These are phyloP conservation scores for Groenewaldozyma sp. DNA, from an alignment of 1,139 yeast species.

Conservation along the genomic window DNA sequence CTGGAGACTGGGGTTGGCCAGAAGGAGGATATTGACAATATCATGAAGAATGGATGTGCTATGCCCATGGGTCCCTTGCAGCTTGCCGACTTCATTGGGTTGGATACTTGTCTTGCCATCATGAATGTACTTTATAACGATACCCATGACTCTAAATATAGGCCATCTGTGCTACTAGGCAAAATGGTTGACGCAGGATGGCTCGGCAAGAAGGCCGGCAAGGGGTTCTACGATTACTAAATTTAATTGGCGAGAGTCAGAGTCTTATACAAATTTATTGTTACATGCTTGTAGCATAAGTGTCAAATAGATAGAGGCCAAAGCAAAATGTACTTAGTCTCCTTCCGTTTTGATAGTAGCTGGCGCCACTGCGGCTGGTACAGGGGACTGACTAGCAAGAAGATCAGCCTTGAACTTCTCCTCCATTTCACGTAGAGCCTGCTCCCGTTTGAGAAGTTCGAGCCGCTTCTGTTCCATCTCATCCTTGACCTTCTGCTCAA, in stretches of 20 bases:
- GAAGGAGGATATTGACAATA: slow-evolving; percentile 35
- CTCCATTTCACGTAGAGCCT: slow-evolving; percentile 75
- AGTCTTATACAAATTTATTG: no score
- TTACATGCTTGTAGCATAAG: slow-evolving; percentile 3
- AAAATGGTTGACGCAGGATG: slow-evolving; percentile 38
- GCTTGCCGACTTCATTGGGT: slow-evolving; percentile 37
- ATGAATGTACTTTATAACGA: slow-evolving; percentile 35
- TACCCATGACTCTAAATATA: slow-evolving; percentile 36
- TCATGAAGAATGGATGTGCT: slow-evolving; percentile 39
- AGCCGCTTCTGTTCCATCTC: slow-evolving; percentile 78
- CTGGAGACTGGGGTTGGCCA: slow-evolving; percentile 36
- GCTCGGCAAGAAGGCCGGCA: slow-evolving; percentile 35
- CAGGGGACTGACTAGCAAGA: slow-evolving; percentile 1
- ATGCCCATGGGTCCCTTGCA: slow-evolving; percentile 41
- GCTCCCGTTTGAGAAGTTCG: slow-evolving; percentile 81
- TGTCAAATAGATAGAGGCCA: not conserved
- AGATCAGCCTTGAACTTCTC: slow-evolving; percentile 41
- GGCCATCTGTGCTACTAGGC: slow-evolving; percentile 33
- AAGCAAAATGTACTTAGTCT: not conserved
- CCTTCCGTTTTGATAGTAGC: slow-evolving; percentile 2
- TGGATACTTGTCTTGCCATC: slow-evolving; percentile 37
- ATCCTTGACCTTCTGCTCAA: slow-evolving; percentile 72
- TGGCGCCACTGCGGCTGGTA: not conserved
- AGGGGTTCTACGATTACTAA: slow-evolving; percentile 35
- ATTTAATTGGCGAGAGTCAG: no score